These are phyloP conservation scores for Pseudonitzschia multistriata DNA, from an alignment of 108 stramenopile species.

Conservation along the genomic window DNA sequence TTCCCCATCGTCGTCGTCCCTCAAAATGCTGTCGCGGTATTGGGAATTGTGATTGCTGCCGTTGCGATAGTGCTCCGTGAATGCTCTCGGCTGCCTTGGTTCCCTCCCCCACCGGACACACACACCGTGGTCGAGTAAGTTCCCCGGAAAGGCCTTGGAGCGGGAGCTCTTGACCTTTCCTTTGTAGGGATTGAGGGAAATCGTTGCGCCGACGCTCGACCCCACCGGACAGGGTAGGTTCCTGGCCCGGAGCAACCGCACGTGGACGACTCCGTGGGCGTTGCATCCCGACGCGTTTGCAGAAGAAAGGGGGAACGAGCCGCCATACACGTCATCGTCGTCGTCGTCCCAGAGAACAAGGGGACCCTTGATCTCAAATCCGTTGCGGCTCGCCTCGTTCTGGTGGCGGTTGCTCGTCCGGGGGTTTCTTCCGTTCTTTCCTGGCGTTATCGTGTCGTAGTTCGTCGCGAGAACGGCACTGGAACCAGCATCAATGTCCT, in stretches of 20 bases:
- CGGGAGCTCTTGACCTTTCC: slow-evolving; percentile 60
- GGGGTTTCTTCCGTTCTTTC: neutral
- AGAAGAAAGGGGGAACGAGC: slow-evolving; percentile 4
- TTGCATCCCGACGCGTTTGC: slow-evolving; percentile 34
- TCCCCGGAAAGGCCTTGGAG: slow-evolving; percentile 24
- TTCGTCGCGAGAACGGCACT: neutral
- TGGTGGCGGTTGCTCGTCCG: no score
- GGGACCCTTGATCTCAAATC: slow-evolving; percentile 14
- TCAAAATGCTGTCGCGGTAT: neutral
- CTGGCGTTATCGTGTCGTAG: neutral
- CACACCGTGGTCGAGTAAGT: slow-evolving; percentile 50
- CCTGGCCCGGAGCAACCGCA: slow-evolving; percentile 69
- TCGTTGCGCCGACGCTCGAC: slow-evolving; percentile 46
- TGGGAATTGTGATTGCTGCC: neutral
- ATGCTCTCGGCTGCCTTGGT: neutral
- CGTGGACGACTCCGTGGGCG: slow-evolving; percentile 72
- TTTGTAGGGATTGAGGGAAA: slow-evolving; percentile 75
- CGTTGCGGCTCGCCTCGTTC: neutral
- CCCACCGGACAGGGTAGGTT: slow-evolving; percentile 69
- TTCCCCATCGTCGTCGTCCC: neutral
- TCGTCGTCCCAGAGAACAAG: slow-evolving; percentile 22
- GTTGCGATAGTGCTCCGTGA: neutral
- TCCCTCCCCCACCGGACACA: slow-evolving; percentile 61
- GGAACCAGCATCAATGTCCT: neutral
- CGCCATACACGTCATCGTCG: neutral